These are phyloP conservation scores for Lipomyces anomalus DNA, from an alignment of 805 yeast genomes.

Conservation along the genomic window DNA sequence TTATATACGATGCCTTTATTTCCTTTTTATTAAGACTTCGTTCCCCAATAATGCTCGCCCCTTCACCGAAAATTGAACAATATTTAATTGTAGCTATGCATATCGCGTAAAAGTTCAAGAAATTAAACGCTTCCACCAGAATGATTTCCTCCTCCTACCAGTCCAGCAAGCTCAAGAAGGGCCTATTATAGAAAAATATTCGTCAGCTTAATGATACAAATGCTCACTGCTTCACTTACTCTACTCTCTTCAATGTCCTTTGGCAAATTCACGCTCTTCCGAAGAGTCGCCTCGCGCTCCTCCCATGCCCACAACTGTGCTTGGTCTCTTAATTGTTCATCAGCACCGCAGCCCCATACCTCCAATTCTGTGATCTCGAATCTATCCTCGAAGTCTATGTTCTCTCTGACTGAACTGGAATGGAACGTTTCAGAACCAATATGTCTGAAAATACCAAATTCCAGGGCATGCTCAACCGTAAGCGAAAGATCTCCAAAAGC, in stretches of 20 bases:
- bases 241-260: conserved; percentile 63
- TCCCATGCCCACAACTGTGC: conserved; percentile 86
- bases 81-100: too few relatives aligned
- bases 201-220: conserved; percentile 7
- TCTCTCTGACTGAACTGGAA: conserved; percentile 35
- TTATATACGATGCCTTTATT: too few relatives aligned
- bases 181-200: too few relatives aligned
- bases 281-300: conserved; percentile 70
- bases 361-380: conserved; percentile 70
- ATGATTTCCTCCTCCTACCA: conserved; percentile 42
- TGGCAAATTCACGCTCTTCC: conserved; percentile 63
- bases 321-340: conserved; percentile 71
- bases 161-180: conserved; percentile 74
- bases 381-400: conserved; percentile 56
- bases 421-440: conserved; percentile 41
- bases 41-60: too few relatives aligned
- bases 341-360: conserved; percentile 88
- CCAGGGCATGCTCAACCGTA: conserved; percentile 70
- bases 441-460: conserved; percentile 75
- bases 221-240: neutral
- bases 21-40: too few relatives aligned
- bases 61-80: too few relatives aligned
- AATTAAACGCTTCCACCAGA: conserved; percentile 46
- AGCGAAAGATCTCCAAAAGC: conserved; percentile 72
- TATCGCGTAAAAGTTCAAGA: too few relatives aligned